Conservation (phyloP, 208 protist genomes). For the Leishmania major region DNA sequence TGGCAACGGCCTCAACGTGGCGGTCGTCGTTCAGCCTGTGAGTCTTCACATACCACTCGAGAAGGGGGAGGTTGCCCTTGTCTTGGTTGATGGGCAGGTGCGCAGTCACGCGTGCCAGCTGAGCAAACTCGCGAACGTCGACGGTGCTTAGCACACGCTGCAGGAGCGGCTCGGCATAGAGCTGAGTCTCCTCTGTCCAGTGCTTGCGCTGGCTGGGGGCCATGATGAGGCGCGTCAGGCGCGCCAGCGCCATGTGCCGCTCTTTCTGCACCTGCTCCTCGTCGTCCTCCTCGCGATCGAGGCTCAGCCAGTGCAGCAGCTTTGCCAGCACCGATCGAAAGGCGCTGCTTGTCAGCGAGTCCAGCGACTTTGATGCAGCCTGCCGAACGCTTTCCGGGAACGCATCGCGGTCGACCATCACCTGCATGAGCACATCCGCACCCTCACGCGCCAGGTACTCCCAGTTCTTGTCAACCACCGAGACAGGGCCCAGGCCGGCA, state of each 20-base stretch:
- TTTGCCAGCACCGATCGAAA: slow-evolving; percentile 83
- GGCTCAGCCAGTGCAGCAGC: slow-evolving; percentile 87
- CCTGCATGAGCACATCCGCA: slow-evolving; percentile 89
- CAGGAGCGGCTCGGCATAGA: slow-evolving; percentile 62
- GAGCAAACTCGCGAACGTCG: slow-evolving; percentile 70
- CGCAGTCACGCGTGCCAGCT: slow-evolving; percentile 59
- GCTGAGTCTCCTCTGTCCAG: slow-evolving; percentile 84
- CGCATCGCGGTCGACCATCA: slow-evolving; percentile 79
- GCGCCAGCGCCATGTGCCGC: slow-evolving; percentile 69
- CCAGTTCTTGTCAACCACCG: slow-evolving; percentile 78
- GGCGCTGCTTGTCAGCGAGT: slow-evolving; percentile 68
- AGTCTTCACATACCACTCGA: slow-evolving; percentile 58
- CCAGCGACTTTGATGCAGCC: slow-evolving; percentile 68
- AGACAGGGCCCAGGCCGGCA: slow-evolving; percentile 71
- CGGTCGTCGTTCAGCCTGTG: slow-evolving; percentile 48
- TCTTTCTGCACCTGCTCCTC: slow-evolving; percentile 80
- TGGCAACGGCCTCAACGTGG: slow-evolving; percentile 59
- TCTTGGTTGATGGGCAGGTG: slow-evolving; percentile 65
- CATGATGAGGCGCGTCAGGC: slow-evolving; percentile 55
- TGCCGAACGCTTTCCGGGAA: slow-evolving; percentile 73
- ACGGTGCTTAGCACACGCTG: slow-evolving; percentile 72
- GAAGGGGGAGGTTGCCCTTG: slow-evolving; percentile 56
- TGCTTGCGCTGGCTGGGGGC: slow-evolving; percentile 39
- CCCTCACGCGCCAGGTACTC: slow-evolving; percentile 87
- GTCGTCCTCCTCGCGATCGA: slow-evolving; percentile 84